Conservation (phyloP, 1,284 basidiomycete genomes). For the Marasmius oreades region DNA sequence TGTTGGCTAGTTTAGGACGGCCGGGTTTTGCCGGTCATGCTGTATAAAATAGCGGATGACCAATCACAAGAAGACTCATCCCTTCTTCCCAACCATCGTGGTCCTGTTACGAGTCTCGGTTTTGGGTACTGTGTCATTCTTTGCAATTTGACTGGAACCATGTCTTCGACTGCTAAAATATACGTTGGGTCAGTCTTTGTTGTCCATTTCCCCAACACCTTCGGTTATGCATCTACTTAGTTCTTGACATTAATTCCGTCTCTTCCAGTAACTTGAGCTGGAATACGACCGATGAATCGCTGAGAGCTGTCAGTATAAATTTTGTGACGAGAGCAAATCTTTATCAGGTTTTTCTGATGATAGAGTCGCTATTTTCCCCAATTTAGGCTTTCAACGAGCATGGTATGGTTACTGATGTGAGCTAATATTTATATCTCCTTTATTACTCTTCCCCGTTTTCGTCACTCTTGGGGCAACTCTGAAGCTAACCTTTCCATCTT, state of each 20-base stretch:
- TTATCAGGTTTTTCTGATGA: too few relatives aligned
- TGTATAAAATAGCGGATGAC: constrained; percentile 45
- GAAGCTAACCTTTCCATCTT: constrained; percentile 30
- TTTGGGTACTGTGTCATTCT: constrained; percentile 41
- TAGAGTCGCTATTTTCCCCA: constrained; percentile 33
- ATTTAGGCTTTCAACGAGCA: constrained; percentile 69
- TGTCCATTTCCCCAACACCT: constrained; percentile 30
- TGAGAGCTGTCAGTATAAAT: constrained; percentile 83
- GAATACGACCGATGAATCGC: constrained; percentile 90
- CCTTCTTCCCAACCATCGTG: constrained; percentile 39
- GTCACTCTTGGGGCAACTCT: constrained; percentile 19
- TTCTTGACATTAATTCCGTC: constrained; percentile 42
- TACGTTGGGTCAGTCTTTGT: constrained; percentile 79
- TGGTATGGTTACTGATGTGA: constrained; percentile 75
- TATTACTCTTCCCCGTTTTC: constrained; percentile 13
- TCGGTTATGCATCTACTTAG: not conserved
- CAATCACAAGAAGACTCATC: constrained; percentile 27
- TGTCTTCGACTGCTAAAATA: constrained; percentile 73
- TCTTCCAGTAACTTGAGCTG: constrained; percentile 83
- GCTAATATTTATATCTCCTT: constrained; percentile 43
- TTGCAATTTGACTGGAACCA: constrained; percentile 33
- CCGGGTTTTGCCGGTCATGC: constrained; percentile 43
- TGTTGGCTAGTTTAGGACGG: not conserved
- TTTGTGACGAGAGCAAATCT: too few relatives aligned
- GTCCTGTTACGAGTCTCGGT: constrained; percentile 43